These are phyloP conservation scores for Eucalyptus camaldulensis DNA, from an alignment of 345 rosid species.

Conservation along the genomic window DNA sequence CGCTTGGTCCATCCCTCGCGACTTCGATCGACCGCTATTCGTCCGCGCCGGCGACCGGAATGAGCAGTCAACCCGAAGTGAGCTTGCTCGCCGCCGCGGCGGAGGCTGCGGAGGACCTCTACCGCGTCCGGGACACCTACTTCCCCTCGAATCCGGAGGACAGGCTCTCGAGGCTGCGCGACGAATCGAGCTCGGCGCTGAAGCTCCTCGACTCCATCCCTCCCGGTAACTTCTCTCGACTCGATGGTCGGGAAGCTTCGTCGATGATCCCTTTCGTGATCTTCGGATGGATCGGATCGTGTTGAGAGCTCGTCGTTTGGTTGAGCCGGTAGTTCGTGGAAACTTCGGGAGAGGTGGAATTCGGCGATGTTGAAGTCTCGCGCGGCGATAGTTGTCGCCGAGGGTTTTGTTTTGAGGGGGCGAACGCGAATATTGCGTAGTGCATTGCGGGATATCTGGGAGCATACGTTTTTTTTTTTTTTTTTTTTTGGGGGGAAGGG, in stretches of 20 bases:
- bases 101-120: conserved; percentile 34
- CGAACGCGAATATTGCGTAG: background rate
- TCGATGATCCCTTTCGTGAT: background rate
- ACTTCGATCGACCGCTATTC: background rate
- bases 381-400: background rate
- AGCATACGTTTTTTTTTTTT: background rate
- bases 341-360: background rate
- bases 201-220: conserved; percentile 52
- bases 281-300: background rate
- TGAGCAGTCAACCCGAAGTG: conserved; percentile 4
- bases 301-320: background rate
- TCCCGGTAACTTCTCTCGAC: conserved; percentile 15
- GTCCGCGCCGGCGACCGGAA: background rate
- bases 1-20: background rate
- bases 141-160: conserved; percentile 46
- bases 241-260: background rate
- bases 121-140: conserved; percentile 40
- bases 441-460: background rate
- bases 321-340: background rate
- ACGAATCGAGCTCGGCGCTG: conserved; percentile 42
- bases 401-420: background rate
- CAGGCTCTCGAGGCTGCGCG: conserved; percentile 29
- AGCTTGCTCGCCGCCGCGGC: conserved; percentile 16
- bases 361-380: background rate
- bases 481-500: too few relatives aligned